phyloP scores from a whole-genome alignment of 2,329 filamentous ascomycete genomes.

The Fusarium equiseti region DNA sequence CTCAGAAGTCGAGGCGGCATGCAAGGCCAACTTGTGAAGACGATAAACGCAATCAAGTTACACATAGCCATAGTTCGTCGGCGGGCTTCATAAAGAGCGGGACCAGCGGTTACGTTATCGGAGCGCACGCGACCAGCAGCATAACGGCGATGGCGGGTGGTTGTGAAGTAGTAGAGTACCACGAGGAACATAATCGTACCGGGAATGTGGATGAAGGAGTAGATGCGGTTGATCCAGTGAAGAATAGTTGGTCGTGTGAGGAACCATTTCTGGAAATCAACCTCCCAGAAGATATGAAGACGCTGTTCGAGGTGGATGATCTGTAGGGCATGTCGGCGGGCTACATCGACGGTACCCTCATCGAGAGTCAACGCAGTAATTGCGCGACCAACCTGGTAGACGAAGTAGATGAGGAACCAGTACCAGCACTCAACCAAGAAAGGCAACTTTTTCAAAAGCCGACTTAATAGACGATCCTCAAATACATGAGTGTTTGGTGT shows the following conservation, averaged over 20 bases:
- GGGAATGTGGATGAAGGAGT: slow-evolving; percentile 83
- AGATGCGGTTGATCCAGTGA: slow-evolving; percentile 77
- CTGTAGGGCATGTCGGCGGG: slow-evolving; percentile 75
- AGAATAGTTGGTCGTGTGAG: slow-evolving; percentile 66
- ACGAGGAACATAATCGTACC: slow-evolving; percentile 77
- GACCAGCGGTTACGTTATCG: slow-evolving; percentile 54
- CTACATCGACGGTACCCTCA: slow-evolving; percentile 75
- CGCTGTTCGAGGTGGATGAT: slow-evolving; percentile 74
- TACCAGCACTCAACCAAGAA: slow-evolving; percentile 83
- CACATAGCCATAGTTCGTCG: slow-evolving; percentile 72
- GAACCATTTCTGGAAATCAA: slow-evolving; percentile 69
- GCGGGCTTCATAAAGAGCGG: slow-evolving; percentile 65
- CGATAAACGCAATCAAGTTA: slow-evolving; percentile 70
- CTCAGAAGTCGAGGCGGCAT: slow-evolving; percentile 73
- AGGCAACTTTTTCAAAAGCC: slow-evolving; percentile 74
- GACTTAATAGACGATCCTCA: slow-evolving; percentile 51
- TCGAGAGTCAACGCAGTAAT: slow-evolving; percentile 77
- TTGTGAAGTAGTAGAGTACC: slow-evolving; percentile 77
- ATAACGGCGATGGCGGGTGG: slow-evolving; percentile 64
- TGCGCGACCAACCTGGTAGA: slow-evolving; percentile 80
- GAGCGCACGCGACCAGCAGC: slow-evolving; percentile 45
- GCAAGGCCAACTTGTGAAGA: slow-evolving; percentile 73
- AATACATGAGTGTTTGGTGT: slow-evolving; percentile 52
- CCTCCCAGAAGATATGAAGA: slow-evolving; percentile 74
- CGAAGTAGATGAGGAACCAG: slow-evolving; percentile 82